phyloP scores from a whole-genome alignment of 2,329 filamentous ascomycete genomes.

The Colletotrichum liaoningense region DNA sequence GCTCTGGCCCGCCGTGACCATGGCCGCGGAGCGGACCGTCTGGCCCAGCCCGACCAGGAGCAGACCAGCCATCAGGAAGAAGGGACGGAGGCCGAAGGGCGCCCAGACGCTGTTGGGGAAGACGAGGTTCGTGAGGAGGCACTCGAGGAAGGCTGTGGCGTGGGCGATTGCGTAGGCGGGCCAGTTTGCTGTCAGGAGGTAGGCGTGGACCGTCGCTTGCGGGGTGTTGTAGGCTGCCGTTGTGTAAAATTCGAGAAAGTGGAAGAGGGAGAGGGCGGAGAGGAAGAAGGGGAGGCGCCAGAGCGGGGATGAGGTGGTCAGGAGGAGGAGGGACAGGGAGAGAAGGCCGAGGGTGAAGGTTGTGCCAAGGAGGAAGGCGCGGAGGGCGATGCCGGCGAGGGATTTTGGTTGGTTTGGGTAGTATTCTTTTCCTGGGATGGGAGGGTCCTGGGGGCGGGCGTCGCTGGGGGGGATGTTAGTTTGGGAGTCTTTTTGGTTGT shows the following conservation, averaged over 20 bases:
- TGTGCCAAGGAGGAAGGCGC: constrained; percentile 66
- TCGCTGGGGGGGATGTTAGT: constrained; percentile 37
- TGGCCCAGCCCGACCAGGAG: constrained; percentile 77
- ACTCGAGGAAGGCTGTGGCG: constrained; percentile 78
- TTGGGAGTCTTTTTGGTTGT: constrained; percentile 5
- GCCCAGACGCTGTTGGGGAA: constrained; percentile 63
- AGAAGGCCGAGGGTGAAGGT: constrained; percentile 51
- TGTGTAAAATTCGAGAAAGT: constrained; percentile 96
- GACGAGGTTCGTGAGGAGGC: constrained; percentile 68
- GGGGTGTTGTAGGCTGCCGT: constrained; percentile 87
- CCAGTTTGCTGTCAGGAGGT: constrained; percentile 88
- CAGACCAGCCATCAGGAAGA: constrained; percentile 69
- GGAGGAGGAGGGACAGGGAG: constrained; percentile 43
- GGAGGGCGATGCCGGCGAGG: constrained; percentile 68
- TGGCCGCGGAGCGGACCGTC: constrained; percentile 80
- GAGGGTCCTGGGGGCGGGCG: constrained; percentile 37
- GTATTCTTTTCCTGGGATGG: constrained; percentile 45
- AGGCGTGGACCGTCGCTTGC: constrained; percentile 78
- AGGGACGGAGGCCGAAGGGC: constrained; percentile 54
- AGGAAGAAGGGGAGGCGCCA: constrained; percentile 78
- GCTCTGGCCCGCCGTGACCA: constrained; percentile 88
- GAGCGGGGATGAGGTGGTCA: constrained; percentile 57
- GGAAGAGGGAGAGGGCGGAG: constrained; percentile 79
- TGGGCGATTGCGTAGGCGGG: constrained; percentile 87
- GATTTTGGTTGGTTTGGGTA: constrained; percentile 64